phyloP scores from a whole-genome alignment of 306 rosid genomes.

The Quercus variabilis region DNA sequence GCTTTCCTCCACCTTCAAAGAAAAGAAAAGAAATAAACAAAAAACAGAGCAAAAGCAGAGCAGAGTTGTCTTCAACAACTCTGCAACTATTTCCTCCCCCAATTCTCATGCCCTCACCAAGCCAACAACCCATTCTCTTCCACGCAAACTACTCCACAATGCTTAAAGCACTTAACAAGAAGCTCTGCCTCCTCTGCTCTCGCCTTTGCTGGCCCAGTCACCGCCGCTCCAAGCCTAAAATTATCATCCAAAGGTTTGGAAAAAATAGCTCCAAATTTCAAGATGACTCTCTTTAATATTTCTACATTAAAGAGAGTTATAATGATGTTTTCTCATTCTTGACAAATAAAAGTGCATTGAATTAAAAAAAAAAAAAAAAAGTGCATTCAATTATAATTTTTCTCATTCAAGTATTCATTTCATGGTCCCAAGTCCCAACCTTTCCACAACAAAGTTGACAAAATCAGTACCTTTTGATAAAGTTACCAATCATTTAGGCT shows the following conservation, averaged over 20 bases:
- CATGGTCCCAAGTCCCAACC: not conserved
- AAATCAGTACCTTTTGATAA: constrained; percentile 20
- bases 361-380: not conserved
- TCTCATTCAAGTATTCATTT: not conserved
- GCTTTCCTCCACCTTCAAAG: not conserved
- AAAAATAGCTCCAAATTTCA: constrained; percentile 32
- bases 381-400: not conserved
- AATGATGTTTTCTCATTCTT: not conserved
- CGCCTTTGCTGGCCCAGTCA: constrained; percentile 58
- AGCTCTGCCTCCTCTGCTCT: constrained; percentile 57
- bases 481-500: constrained; percentile 33
- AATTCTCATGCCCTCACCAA: constrained; percentile 12
- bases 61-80: not conserved
- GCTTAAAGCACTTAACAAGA: constrained; percentile 52
- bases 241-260: constrained; percentile 38
- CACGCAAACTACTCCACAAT: constrained; percentile 30
- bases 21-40: not conserved
- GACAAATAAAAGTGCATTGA: not conserved
- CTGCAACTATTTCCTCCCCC: constrained; percentile 18
- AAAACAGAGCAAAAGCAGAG: constrained; percentile 1
- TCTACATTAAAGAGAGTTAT: not conserved
- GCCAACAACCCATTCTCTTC: not conserved
- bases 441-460: constrained; percentile 12
- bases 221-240: constrained; percentile 43
- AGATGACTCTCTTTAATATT: not conserved